Evolutionary conservation across 2,329 filamentous ascomycete species (phyloP).

Genomic region (Hymenoscyphus scutula): DNA sequence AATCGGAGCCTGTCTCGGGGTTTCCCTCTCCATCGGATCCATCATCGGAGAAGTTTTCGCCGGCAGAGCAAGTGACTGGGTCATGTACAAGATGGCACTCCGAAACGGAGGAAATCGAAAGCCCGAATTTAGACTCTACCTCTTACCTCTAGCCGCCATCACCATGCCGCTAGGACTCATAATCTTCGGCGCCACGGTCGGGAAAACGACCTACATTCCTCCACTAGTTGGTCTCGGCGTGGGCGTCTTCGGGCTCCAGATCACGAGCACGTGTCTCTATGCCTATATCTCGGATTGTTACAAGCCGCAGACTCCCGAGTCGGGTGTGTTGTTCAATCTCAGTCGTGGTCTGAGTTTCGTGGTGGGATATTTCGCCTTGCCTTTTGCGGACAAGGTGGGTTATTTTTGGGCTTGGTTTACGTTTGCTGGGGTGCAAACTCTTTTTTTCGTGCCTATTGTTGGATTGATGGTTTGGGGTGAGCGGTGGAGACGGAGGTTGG

Average conservation of each 20-base stretch:
- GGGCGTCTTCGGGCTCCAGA: constrained; percentile 32
- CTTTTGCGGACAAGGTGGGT: constrained; percentile 24
- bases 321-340: constrained; percentile 32
- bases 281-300: constrained; percentile 34
- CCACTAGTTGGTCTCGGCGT: constrained; percentile 31
- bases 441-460: constrained; percentile 28
- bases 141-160: constrained; percentile 27
- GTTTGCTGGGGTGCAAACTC: constrained; percentile 27
- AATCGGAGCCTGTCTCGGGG: constrained; percentile 32
- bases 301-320: constrained; percentile 30
- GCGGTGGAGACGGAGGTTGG: constrained; percentile 26
- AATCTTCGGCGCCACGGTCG: constrained; percentile 33
- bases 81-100: constrained; percentile 27
- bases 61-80: constrained; percentile 27
- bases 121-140: constrained; percentile 32
- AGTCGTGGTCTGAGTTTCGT: constrained; percentile 30
- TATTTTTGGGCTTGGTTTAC: constrained; percentile 31
- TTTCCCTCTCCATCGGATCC: constrained; percentile 28
- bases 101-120: constrained; percentile 26
- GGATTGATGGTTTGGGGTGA: constrained; percentile 31
- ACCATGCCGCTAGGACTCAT: constrained; percentile 34
- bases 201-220: constrained; percentile 21
- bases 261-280: constrained; percentile 31
- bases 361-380: constrained; percentile 31
- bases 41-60: constrained; percentile 32